Base-by-base conservation (phyloP, 495 filamentous ascomycete species). In the Aeminium ludgeri region DNA sequence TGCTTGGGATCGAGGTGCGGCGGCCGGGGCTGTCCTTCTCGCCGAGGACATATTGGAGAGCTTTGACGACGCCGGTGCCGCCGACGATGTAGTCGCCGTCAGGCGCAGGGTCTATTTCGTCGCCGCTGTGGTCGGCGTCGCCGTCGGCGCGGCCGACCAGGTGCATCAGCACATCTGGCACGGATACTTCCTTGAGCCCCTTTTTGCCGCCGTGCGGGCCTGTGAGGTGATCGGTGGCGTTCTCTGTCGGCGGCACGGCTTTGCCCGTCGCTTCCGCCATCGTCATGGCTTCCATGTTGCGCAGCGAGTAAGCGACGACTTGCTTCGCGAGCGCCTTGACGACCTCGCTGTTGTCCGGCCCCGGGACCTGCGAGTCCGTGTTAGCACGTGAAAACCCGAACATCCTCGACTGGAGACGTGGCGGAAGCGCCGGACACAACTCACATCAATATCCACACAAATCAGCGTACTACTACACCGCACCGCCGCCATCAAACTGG, bases 31-130 rank as follows among this genome's bases (percentile, higher is more conserved):
- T 66, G 10, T 65, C 70, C 50, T 73, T 70, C 48, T 92, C 91
- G 40, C 80, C 76, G 25, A 97, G 68, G 50, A 85, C 92, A 34
- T 91, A 85, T 34, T 84, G 80, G 39, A 97, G 64, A 17, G 86
- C 86, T 59, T 59, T 92, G 27, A 93, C 89, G 0, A 97, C 82
- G 45, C 87, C 89, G 0, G 86, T 93, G 15, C 87, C 86, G 29
- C 86, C 86, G 52, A 97, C 85, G 30, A 96, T 84, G 59, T 96
- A 94, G 54, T 95, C 83, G 34, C 91, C 80, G 48, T 91, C 84
- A 1, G 86, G 82, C 19, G 83, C 80, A 13, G 74, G 68, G 3
- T 80, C 77, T 41, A 78, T 72, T 20, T 79, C 70, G 25, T 75
- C 73, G 30, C 81, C 70, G 38, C 60, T 65, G n/a, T n/a, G n/a